Percentiles rank a stretch among this genome's conserved stretches.
Evolutionary conservation across 2,329 filamentous ascomycete species (phyloP).

Genomic region (Blastomyces gilchristii): DNA sequence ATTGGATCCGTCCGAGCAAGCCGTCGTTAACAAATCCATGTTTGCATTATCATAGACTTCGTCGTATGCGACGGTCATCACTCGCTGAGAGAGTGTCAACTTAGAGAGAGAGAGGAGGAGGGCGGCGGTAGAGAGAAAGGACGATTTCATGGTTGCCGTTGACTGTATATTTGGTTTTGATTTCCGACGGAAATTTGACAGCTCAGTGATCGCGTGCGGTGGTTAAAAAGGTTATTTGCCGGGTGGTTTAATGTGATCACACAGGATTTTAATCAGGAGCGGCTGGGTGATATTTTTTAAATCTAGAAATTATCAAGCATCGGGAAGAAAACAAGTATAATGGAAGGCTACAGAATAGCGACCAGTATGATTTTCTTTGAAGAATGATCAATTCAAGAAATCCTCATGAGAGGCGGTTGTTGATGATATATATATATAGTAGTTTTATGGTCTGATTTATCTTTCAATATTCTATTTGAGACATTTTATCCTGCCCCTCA

Average conservation of each 20-base stretch:
- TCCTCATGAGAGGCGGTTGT: neutral
- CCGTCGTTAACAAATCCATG: conserved; percentile 46
- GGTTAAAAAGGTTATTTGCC: neutral
- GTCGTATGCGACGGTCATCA: conserved; percentile 57
- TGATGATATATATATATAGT: neutral
- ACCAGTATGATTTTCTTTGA: neutral
- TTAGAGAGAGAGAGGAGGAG: neutral
- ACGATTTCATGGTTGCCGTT: neutral
- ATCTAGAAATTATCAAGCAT: neutral
- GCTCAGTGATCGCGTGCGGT: neutral
- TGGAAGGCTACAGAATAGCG: neutral
- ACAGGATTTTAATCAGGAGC: neutral
- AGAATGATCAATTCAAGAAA: neutral
- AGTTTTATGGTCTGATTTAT: too few relatives aligned
- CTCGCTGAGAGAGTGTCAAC: conserved; percentile 7
- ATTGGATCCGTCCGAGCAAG: conserved; percentile 30
- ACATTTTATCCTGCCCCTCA: neutral
- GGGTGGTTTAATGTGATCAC: neutral
- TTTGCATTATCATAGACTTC: conserved; percentile 54
- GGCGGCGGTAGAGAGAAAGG: neutral
- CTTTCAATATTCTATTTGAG: neutral
- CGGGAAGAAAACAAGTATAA: neutral
- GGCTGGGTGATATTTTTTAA: neutral
- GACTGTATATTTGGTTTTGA: neutral
- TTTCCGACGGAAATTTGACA: neutral